Conservation (phyloP, 192 early-diverging fungal genomes). For the Linnemannia elongata region DNA sequence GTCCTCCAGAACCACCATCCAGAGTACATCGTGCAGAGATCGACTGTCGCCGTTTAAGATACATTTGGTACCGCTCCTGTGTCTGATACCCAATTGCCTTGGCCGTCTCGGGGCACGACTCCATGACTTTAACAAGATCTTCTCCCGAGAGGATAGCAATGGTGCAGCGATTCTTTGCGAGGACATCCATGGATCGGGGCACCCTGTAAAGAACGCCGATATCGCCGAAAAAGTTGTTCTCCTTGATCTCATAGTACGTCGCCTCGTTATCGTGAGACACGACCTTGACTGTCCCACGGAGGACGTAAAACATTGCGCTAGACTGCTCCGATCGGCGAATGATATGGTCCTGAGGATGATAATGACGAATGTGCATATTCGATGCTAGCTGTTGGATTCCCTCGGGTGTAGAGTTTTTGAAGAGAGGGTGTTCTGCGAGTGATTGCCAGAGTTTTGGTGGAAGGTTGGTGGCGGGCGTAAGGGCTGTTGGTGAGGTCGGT, state of each 20-base stretch:
- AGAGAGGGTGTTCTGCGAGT: conserved; percentile 46
- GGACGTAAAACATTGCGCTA: conserved; percentile 69
- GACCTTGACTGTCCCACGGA: conserved; percentile 64
- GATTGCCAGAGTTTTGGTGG: conserved; percentile 47
- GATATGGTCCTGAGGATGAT: conserved; percentile 54
- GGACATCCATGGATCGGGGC: conserved; percentile 78
- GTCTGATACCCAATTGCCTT: conserved; percentile 70
- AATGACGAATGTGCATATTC: conserved; percentile 56
- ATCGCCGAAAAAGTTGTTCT: conserved; percentile 85
- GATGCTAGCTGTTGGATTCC: conserved; percentile 48
- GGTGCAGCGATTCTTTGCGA: conserved; percentile 73
- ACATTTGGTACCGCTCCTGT: conserved; percentile 69
- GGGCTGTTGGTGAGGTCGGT: conserved; percentile 35
- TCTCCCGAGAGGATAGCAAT: conserved; percentile 74
- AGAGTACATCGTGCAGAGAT: conserved; percentile 33
- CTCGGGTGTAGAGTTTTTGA: conserved; percentile 25
- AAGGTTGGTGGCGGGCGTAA: conserved; percentile 12
- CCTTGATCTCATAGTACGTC: conserved; percentile 67
- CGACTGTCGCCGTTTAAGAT: conserved; percentile 57
- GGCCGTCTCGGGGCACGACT: conserved; percentile 73
- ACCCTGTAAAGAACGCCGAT: conserved; percentile 82
- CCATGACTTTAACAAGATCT: conserved; percentile 66
- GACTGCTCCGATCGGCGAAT: conserved; percentile 59
- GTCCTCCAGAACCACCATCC: conserved; percentile 32
- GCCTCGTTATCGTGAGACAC: conserved; percentile 65